These are phyloP conservation scores for Suillus subalutaceus DNA, from an alignment of 768 basidiomycete species.

Conservation along the genomic window DNA sequence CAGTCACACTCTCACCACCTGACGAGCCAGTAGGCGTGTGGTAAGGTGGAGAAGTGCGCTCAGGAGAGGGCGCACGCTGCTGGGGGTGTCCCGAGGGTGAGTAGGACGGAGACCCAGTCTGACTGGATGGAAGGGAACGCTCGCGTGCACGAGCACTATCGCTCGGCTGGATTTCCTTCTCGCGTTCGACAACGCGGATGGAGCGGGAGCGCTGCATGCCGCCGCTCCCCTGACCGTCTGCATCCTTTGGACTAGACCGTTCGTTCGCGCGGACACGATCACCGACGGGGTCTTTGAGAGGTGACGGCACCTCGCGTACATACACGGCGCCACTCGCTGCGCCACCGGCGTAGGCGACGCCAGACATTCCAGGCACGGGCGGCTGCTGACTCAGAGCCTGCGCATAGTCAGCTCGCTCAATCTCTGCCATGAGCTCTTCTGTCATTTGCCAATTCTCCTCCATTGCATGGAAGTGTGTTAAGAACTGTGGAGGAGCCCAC, in stretches of 20 bases:
- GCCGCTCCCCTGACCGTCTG: constrained; percentile 40
- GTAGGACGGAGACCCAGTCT: constrained; percentile 38
- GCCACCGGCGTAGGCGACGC: constrained; percentile 51
- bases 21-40: constrained; percentile 51
- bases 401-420: constrained; percentile 70
- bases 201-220: constrained; percentile 25
- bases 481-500: constrained; percentile 56
- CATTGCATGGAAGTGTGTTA: constrained; percentile 53
- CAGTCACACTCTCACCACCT: constrained; percentile 45
- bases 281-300: constrained; percentile 52
- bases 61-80: constrained; percentile 51
- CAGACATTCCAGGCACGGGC: constrained; percentile 39
- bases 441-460: constrained; percentile 71
- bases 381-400: constrained; percentile 53
- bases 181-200: constrained; percentile 43
- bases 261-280: constrained; percentile 59
- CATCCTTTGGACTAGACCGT: constrained; percentile 57
- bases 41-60: constrained; percentile 54
- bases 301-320: constrained; percentile 40
- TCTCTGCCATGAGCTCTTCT: constrained; percentile 68
- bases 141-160: constrained; percentile 27
- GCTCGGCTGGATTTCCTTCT: constrained; percentile 44
- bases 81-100: constrained; percentile 47
- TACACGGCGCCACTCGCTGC: constrained; percentile 42
- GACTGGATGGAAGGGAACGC: constrained; percentile 38